A percentile compares a stretch with the other conserved stretches of the same genome.
Conservation (phyloP, 2,329 filamentous ascomycete genomes). For the Cytospora mali region DNA sequence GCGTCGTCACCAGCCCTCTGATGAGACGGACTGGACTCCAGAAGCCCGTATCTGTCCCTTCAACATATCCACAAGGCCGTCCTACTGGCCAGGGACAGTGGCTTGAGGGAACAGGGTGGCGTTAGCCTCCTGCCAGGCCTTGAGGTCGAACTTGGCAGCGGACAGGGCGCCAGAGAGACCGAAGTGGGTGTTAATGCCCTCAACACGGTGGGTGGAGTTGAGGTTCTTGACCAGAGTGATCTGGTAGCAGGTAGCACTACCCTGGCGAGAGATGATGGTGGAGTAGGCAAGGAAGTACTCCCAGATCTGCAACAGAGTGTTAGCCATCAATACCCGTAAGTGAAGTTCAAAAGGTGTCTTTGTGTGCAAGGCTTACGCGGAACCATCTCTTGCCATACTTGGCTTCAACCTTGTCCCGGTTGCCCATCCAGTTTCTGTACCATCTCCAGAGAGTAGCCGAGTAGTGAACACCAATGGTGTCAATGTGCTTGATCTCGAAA, state of each 20-base stretch:
- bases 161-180: conserved; percentile 64
- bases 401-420: conserved; percentile 86
- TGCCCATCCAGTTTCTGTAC: conserved; percentile 98
- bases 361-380: conserved; percentile 60
- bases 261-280: conserved; percentile 82
- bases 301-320: conserved; percentile 68
- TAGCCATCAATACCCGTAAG: not conserved
- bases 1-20: not conserved
- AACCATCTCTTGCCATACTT: conserved; percentile 98
- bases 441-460: conserved; percentile 95
- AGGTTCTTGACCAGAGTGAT: conserved; percentile 88
- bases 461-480: conserved; percentile 96
- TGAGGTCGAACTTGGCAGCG: conserved; percentile 40
- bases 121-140: conserved; percentile 39
- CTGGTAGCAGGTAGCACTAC: conserved; percentile 83
- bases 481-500: conserved; percentile 87
- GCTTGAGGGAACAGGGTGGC: conserved; percentile 35
- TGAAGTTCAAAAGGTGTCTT: too few relatives aligned
- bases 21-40: not conserved
- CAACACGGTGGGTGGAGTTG: conserved; percentile 80
- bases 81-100: conserved; percentile 33
- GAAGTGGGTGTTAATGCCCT: conserved; percentile 71
- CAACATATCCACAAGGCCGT: not conserved
- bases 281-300: conserved; percentile 88
- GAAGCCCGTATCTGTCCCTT: not conserved